Conservation (phyloP, 2,329 filamentous ascomycete genomes). For the Intubia oerlemansii region DNA sequence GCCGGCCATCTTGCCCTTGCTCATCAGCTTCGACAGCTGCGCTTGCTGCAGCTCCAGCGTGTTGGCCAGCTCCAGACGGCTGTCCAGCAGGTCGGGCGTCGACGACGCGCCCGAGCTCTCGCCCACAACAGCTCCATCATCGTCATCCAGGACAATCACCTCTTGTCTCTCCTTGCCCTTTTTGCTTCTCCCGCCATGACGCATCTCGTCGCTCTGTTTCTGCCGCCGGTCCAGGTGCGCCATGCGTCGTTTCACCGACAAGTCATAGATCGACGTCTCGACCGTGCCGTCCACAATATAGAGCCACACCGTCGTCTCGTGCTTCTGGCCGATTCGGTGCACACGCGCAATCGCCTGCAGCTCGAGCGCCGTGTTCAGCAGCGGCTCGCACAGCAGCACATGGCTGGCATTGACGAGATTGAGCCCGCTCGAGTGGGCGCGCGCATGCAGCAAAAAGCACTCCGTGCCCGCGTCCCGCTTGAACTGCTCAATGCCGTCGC, state of each 20-base stretch:
- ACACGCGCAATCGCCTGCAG: constrained; percentile 89
- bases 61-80: constrained; percentile 60
- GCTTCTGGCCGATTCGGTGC: constrained; percentile 77
- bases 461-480: constrained; percentile 52
- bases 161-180: constrained; percentile 10
- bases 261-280: constrained; percentile 76
- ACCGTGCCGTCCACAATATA: constrained; percentile 84
- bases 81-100: constrained; percentile 29
- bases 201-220: no score
- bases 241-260: constrained; percentile 60
- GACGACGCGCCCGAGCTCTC: neutral
- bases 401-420: constrained; percentile 87
- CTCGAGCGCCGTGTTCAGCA: constrained; percentile 85
- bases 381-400: constrained; percentile 82
- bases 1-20: constrained; percentile 46
- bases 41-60: constrained; percentile 63
- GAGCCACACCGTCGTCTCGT: constrained; percentile 83
- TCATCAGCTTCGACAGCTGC: constrained; percentile 47
- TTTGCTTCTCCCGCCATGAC: no score
- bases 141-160: no score
- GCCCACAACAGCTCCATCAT: no score
- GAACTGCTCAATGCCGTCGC: constrained; percentile 53
- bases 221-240: constrained; percentile 38
- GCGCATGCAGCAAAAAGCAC: constrained; percentile 75
- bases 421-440: constrained; percentile 69